These are phyloP conservation scores for Petunia secreta DNA, from an alignment of 257 asterid species.

Conservation along the genomic window DNA sequence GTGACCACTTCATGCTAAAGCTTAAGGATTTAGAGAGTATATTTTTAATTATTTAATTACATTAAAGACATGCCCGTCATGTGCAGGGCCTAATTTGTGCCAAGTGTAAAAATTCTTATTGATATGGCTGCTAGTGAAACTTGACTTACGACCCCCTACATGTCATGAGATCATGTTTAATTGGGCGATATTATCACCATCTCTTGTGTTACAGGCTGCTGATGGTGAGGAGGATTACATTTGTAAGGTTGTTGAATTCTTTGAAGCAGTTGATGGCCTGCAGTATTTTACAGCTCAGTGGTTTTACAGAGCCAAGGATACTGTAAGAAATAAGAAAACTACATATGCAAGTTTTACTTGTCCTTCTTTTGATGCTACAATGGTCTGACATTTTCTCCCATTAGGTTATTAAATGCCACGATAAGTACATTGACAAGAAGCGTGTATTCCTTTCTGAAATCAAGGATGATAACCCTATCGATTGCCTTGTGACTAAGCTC, in stretches of 20 bases:
- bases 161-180: too few species aligned
- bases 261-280: constrained; percentile 32
- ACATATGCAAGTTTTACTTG: background rate
- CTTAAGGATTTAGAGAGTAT: too few species aligned
- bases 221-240: constrained; percentile 39
- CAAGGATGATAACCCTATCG: constrained; percentile 42
- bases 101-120: background rate
- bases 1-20: too few species aligned
- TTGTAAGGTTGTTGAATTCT: constrained; percentile 45
- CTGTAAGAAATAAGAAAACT: constrained; percentile 37
- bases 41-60: too few species aligned
- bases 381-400: background rate
- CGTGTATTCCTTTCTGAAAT: constrained; percentile 50
- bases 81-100: background rate
- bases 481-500: constrained; percentile 33
- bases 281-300: constrained; percentile 43
- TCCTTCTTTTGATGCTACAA: background rate
- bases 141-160: too few species aligned
- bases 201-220: constrained; percentile 32
- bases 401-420: constrained; percentile 43
- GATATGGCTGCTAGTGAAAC: background rate
- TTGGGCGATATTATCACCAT: background rate
- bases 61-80: too few species aligned
- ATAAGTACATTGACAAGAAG: constrained; percentile 29
- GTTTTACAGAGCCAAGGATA: constrained; percentile 50